Evolutionary conservation across 805 yeast genomes (phyloP).

Genomic region (Kuraishia hungarica): DNA sequence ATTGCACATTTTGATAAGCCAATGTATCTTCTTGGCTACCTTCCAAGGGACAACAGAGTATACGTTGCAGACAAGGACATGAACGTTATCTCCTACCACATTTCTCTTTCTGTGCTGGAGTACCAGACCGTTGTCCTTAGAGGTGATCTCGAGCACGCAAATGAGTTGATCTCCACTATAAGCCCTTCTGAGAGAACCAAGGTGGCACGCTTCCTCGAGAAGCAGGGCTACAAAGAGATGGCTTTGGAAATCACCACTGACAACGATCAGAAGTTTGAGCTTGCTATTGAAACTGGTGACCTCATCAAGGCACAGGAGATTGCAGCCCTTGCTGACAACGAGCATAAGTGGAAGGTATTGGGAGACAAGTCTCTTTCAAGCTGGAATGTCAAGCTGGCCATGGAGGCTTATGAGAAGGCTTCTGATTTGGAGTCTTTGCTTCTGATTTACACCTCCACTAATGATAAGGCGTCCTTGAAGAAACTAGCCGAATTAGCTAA

Average conservation of each 20-base stretch:
- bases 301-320: conserved; percentile 64
- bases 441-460: conserved; percentile 74
- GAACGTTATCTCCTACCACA: conserved; percentile 69
- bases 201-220: conserved; percentile 87
- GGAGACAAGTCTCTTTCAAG: conserved; percentile 79
- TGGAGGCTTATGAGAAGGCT: conserved; percentile 69
- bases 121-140: conserved; percentile 93
- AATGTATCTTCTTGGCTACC: conserved; percentile 80
- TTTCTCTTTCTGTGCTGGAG: conserved; percentile 82
- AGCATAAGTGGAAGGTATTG: conserved; percentile 80
- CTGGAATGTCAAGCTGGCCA: conserved; percentile 79
- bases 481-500: conserved; percentile 62
- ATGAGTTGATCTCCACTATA: conserved; percentile 51
- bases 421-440: conserved; percentile 76
- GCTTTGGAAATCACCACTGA: conserved; percentile 82
- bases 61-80: conserved; percentile 89
- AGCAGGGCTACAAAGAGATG: conserved; percentile 79
- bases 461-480: conserved; percentile 51
- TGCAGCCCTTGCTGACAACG: conserved; percentile 43
- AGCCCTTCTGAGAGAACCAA: conserved; percentile 63
- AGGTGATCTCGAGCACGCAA: conserved; percentile 86
- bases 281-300: conserved; percentile 71
- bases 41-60: conserved; percentile 83
- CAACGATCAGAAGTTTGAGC: conserved; percentile 83
- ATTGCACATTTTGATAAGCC: conserved; percentile 88